Evolutionary conservation across 208 protist genomes (phyloP).

Genomic region (Naegleria fowleri): DNA sequence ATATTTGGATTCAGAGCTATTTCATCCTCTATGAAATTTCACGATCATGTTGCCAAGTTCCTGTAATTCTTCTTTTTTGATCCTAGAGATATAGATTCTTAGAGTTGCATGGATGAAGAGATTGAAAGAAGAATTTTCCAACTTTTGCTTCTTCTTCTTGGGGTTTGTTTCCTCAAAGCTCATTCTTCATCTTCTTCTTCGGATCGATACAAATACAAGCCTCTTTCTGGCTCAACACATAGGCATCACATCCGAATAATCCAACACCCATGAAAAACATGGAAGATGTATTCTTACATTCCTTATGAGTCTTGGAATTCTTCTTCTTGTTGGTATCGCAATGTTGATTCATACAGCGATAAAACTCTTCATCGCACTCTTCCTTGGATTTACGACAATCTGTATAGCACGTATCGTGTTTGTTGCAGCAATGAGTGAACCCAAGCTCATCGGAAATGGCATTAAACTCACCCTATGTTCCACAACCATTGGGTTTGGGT

Average conservation of each 20-base stretch:
- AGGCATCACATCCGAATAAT: not conserved
- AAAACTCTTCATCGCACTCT: not conserved
- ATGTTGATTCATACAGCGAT: not conserved
- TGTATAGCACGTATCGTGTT: not conserved
- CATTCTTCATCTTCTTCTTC: no score
- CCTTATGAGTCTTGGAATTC: not conserved
- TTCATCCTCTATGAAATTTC: no score
- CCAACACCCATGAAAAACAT: not conserved
- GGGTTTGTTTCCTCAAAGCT: no score
- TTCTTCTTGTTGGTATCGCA: not conserved
- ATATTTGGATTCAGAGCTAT: no score
- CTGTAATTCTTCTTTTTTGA: no score
- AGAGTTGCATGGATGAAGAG: no score
- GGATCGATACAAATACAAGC: not conserved
- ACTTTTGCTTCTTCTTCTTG: no score
- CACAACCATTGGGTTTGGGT: not conserved
- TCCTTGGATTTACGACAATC: not conserved
- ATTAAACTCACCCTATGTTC: not conserved
- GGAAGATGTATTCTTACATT: not conserved
- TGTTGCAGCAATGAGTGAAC: not conserved
- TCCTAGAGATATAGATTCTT: no score
- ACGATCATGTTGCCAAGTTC: no score
- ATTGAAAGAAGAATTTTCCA: no score
- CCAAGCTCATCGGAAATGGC: not conserved
- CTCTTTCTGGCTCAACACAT: not conserved